phyloP scores from a whole-genome alignment of 1,139 yeast genomes.

The Debaryomyces nepalensis region DNA sequence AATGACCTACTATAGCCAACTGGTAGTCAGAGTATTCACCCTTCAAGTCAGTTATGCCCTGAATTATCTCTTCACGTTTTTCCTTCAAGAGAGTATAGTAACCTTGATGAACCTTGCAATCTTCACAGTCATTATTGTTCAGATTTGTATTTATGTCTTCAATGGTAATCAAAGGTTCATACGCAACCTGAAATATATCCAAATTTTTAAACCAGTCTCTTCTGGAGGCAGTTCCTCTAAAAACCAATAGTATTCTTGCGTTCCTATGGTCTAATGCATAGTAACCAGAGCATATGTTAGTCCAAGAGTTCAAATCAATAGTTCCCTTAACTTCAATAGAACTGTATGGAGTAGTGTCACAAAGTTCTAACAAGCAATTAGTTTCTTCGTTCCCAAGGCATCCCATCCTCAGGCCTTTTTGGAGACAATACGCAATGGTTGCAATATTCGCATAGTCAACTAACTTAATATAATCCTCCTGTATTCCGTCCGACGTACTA shows the following conservation, averaged over 20 bases:
- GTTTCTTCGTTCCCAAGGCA: constrained; percentile 23
- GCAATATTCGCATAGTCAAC: constrained; percentile 41
- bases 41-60: constrained; percentile 35
- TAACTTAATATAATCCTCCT: constrained; percentile 33
- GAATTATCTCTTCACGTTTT: constrained; percentile 40
- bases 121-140: constrained; percentile 38
- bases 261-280: constrained; percentile 46
- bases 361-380: constrained; percentile 28
- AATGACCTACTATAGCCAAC: constrained; percentile 66
- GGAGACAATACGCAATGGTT: constrained; percentile 45
- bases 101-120: constrained; percentile 65
- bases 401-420: constrained; percentile 28
- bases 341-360: constrained; percentile 24
- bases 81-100: constrained; percentile 50
- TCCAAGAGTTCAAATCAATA: constrained; percentile 44
- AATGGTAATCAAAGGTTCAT: constrained; percentile 35
- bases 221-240: constrained; percentile 62
- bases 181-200: constrained; percentile 44
- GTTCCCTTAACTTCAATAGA: constrained; percentile 38
- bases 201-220: constrained; percentile 64
- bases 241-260: constrained; percentile 44
- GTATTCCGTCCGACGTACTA: constrained; percentile 1
- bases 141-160: constrained; percentile 14
- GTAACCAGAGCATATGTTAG: constrained; percentile 57
- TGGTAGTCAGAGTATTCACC: constrained; percentile 48